Evolutionary conservation across 768 basidiomycete genomes (phyloP).

Genomic region (Botryobasidium botryosum): DNA sequence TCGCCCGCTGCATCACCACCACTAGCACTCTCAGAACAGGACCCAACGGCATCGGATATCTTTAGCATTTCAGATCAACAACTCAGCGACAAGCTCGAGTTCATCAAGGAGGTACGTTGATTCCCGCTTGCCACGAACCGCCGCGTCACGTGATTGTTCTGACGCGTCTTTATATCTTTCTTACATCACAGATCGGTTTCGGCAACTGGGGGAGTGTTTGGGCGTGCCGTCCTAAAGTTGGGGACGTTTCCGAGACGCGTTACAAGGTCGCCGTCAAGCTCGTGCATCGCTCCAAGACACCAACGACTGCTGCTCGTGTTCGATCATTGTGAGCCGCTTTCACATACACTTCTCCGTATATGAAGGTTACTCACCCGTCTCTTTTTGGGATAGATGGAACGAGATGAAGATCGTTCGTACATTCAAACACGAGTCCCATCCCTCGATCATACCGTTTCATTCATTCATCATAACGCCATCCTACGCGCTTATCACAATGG

Average conservation of each 20-base stretch:
- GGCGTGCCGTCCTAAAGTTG: conserved; percentile 16
- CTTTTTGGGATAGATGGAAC: conserved; percentile 51
- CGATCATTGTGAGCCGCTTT: conserved; percentile 50
- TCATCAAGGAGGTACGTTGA: conserved; percentile 8
- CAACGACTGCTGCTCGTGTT: conserved; percentile 74
- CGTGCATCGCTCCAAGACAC: conserved; percentile 67
- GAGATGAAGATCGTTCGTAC: conserved; percentile 92
- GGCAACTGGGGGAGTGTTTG: conserved; percentile 92
- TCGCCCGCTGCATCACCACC: no score
- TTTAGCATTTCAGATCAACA: conserved; percentile 9
- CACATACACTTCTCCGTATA: not conserved
- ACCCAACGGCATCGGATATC: conserved; percentile 10
- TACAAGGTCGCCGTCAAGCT: conserved; percentile 78
- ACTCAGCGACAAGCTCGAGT: conserved; percentile 8
- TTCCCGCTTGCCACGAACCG: not conserved
- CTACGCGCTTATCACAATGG: conserved; percentile 85
- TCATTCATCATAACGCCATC: conserved; percentile 86
- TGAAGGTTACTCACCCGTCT: no score
- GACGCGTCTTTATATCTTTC: not conserved
- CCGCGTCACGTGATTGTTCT: not conserved
- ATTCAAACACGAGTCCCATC: conserved; percentile 73
- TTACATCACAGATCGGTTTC: conserved; percentile 47
- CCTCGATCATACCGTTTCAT: conserved; percentile 83
- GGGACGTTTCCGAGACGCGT: conserved; percentile 14
- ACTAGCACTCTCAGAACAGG: no score